phyloP scores from a whole-genome alignment of 805 yeast genomes.

The Zygoascus flipseniorum region DNA sequence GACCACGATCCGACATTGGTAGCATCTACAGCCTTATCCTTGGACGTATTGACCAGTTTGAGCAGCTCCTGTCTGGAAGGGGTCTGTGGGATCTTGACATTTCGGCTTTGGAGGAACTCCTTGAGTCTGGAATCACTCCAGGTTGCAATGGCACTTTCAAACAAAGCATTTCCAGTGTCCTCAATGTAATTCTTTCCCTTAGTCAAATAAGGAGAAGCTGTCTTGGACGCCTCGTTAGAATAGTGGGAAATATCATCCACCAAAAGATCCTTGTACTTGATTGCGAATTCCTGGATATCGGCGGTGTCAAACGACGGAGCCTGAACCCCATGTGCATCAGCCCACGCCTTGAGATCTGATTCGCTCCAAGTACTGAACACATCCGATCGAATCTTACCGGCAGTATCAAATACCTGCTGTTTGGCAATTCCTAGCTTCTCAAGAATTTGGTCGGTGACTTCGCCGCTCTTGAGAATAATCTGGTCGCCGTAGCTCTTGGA shows the following conservation, averaged over 20 bases:
- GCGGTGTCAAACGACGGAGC: slow-evolving; percentile 14
- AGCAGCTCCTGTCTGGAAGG: slow-evolving; percentile 34
- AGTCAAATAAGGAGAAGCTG: slow-evolving; percentile 14
- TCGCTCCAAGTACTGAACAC: slow-evolving; percentile 36
- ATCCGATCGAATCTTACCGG: slow-evolving; percentile 30
- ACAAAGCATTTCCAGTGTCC: slow-evolving; percentile 12
- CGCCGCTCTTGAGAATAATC: not conserved
- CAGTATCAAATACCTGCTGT: slow-evolving; percentile 27
- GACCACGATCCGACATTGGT: slow-evolving; percentile 42
- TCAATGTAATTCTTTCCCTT: slow-evolving; percentile 16
- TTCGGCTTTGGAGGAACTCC: slow-evolving; percentile 30
- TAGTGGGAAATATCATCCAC: slow-evolving; percentile 16
- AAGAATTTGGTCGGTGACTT: not conserved
- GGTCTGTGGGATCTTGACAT: slow-evolving; percentile 12
- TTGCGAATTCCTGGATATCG: slow-evolving; percentile 21
- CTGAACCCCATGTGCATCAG: slow-evolving; percentile 30
- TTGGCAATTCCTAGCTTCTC: slow-evolving; percentile 21
- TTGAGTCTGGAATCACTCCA: slow-evolving; percentile 30
- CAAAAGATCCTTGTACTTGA: slow-evolving; percentile 27
- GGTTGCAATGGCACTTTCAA: slow-evolving; percentile 17
- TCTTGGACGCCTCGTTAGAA: slow-evolving; percentile 8
- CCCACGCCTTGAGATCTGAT: slow-evolving; percentile 36
- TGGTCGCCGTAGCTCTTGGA: not conserved
- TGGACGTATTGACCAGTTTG: slow-evolving; percentile 35
- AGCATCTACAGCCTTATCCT: slow-evolving; percentile 31